Evolutionary conservation across 225 moss, liverwort and hornwort genomes (phyloP).

Genomic region (Polytrichum commune): DNA sequence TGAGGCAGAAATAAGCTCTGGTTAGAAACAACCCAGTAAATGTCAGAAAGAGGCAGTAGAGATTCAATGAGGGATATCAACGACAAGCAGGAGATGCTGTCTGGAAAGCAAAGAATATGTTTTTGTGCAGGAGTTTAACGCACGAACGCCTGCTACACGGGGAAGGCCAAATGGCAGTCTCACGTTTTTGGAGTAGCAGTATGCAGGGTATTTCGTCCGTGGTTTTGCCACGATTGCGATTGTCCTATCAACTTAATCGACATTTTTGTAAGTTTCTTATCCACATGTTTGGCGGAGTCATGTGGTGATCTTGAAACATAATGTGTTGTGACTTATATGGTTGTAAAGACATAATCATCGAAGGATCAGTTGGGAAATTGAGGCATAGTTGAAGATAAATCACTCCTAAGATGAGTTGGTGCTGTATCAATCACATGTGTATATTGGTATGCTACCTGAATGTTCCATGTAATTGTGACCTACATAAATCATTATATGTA

Average conservation of each 20-base stretch:
- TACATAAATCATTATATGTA: background rate
- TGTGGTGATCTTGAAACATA: background rate
- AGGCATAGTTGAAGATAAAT: background rate
- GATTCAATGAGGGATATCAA: too few species aligned
- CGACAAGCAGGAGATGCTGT: too few species aligned
- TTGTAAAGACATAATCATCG: too few species aligned
- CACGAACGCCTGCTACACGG: background rate
- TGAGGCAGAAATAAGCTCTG: too few species aligned
- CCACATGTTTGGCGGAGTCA: background rate
- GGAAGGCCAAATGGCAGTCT: constrained; percentile 38
- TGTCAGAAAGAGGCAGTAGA: too few species aligned
- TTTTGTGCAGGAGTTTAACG: constrained; percentile 13
- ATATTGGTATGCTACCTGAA: background rate
- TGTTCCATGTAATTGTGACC: background rate
- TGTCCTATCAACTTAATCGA: constrained; percentile 25
- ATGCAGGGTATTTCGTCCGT: constrained; percentile 18
- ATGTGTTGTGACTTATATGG: too few species aligned
- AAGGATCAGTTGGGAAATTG: background rate
- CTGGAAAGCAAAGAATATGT: too few species aligned
- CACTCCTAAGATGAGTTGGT: background rate
- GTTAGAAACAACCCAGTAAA: too few species aligned
- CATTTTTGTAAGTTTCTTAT: constrained; percentile 30
- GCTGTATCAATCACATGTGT: background rate
- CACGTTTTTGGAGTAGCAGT: constrained; percentile 43
- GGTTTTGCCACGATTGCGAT: constrained; percentile 20